Evolutionary conservation across 257 asterid species (phyloP), one percentile per base, ranked within the genome.

Genomic region (Fraxinus quadrangulata): DNA sequence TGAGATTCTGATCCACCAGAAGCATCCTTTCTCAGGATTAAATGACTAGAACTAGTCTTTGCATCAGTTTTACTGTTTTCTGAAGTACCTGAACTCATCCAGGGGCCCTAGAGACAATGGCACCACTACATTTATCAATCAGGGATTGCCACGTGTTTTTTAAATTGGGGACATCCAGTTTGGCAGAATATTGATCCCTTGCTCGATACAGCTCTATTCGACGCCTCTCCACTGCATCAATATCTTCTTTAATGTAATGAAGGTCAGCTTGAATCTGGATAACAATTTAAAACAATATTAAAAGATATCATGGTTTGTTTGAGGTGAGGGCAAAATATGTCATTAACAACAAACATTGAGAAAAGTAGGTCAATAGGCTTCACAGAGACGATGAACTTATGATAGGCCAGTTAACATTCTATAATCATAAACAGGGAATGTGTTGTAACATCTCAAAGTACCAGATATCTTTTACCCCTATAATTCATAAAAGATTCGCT

Each of bases 251-350:
- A 69, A 96, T 88, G 87, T 86, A 87, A 78, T 84, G 87, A 75
- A 96, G 95, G 88, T 96, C 98, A 6, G 85, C 71, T 86, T 87
- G 93, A 33, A 92, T 89, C 98, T 96, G 86, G 77, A 75, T 71
- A 72, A 79, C 24, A 81, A 59, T 56, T 69, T 56, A 78, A 28
- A 70, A 71, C 65, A 83, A 78, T 75, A 68, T 16, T 40, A 72
- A 5, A 19, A 74, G 66, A 14, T 23, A 54, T 30, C 66, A 21
- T 45, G 6, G 70, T 70, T 30, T 17, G 47, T 59, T 45, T 31
- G 11, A 26, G n/a, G 21, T 49, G 24, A 54, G 56, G 30, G 17
- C n/a, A 74, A 69, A n/a, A 79, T 17, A 2, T 2, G 33, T 30
- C 3, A 30, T 40, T 36, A 33, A 0, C 5, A 33, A 65, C 39